phyloP scores from a whole-genome alignment of 805 yeast species.

The Kodamaea fukazawae region DNA sequence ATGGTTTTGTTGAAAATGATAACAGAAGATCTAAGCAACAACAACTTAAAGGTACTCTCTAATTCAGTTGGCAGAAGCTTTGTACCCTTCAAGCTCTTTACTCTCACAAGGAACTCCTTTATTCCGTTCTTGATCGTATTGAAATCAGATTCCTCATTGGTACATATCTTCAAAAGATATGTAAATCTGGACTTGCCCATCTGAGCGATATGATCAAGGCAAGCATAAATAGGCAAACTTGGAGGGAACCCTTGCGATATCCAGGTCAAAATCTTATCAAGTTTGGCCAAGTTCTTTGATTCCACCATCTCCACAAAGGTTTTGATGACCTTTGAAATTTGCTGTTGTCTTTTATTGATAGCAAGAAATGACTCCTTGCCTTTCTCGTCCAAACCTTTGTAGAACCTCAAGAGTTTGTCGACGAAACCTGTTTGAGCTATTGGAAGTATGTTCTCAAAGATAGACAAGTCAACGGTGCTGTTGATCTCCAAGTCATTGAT shows the following conservation, averaged over 20 bases:
- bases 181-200: slow-evolving; percentile 59
- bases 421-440: slow-evolving; percentile 28
- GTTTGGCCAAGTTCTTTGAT: slow-evolving; percentile 28
- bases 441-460: slow-evolving; percentile 64
- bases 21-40: slow-evolving; percentile 61
- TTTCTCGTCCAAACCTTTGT: slow-evolving; percentile 50
- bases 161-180: slow-evolving; percentile 53
- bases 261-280: slow-evolving; percentile 62
- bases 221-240: slow-evolving; percentile 39
- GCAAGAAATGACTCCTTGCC: slow-evolving; percentile 67
- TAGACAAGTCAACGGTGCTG: slow-evolving; percentile 56
- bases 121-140: slow-evolving; percentile 57
- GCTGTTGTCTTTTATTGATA: slow-evolving; percentile 64
- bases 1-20: slow-evolving; percentile 65
- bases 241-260: slow-evolving; percentile 56
- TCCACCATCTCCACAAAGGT: slow-evolving; percentile 52
- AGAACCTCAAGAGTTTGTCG: slow-evolving; percentile 25
- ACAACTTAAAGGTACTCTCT: slow-evolving; percentile 50
- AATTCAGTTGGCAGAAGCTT: slow-evolving; percentile 45
- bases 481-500: slow-evolving; percentile 70
- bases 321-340: slow-evolving; percentile 49
- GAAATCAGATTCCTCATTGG: slow-evolving; percentile 57
- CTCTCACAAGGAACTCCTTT: slow-evolving; percentile 57
- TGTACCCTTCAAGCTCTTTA: slow-evolving; percentile 52
- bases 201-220: slow-evolving; percentile 51